Conservation (phyloP, 345 rosid species). For the Aquilaria malaccensis region DNA sequence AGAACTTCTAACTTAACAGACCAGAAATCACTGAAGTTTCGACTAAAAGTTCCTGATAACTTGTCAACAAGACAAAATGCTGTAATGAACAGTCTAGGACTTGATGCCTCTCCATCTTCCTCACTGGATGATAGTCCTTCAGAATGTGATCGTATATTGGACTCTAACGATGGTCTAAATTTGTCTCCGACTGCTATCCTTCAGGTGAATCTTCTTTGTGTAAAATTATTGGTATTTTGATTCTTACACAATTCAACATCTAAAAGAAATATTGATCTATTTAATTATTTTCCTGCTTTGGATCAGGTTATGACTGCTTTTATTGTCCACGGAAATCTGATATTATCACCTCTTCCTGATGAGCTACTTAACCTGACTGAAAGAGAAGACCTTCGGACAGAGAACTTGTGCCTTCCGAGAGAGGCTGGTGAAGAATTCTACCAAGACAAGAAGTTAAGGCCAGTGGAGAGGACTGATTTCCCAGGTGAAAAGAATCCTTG, state of each 20-base stretch:
- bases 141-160: conserved; percentile 58
- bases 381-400: conserved; percentile 33
- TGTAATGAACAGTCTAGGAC: conserved; percentile 59
- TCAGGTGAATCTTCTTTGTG: conserved; percentile 38
- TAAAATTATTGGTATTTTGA: conserved; percentile 16
- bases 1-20: conserved; percentile 38
- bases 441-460: conserved; percentile 36
- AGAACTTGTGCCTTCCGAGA: conserved; percentile 31
- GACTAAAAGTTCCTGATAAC: conserved; percentile 76
- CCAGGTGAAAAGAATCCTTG: conserved; percentile 29
- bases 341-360: conserved; percentile 84
- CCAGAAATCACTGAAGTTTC: conserved; percentile 59
- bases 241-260: too few species aligned
- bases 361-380: conserved; percentile 43
- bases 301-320: conserved; percentile 76
- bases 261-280: conserved; percentile 1
- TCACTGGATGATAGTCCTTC: conserved; percentile 64
- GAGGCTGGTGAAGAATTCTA: conserved; percentile 34
- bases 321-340: conserved; percentile 35
- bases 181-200: conserved; percentile 69
- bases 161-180: conserved; percentile 33
- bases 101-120: conserved; percentile 67
- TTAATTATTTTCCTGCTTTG: conserved; percentile 15
- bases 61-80: conserved; percentile 57
- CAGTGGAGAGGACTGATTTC: conserved; percentile 35